Base-by-base conservation (phyloP, 306 rosid species). In the Hippophae rhamnoides region DNA sequence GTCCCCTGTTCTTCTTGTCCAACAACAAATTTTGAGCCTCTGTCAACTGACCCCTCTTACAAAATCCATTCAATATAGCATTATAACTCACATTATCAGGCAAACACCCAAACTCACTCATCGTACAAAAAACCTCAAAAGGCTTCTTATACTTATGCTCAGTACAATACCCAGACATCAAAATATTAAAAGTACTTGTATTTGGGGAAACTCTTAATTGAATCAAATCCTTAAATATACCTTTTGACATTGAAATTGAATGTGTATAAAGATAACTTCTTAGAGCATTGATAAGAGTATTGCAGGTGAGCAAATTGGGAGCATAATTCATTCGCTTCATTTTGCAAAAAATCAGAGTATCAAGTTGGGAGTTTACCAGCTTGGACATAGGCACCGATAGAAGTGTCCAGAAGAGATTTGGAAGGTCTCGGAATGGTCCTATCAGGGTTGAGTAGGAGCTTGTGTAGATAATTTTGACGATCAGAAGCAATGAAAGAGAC, bases 41-140 rank as follows among this genome's bases (percentile, higher is more conserved):
- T 1, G 10, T 43, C 68, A 92, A 63, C 53, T 69, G 87, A 0
- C 89, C 73, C 57, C 59, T 85, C 80, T 69, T 83, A 60, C 87
- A 85, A 31, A 87, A 48, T 42, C 76, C 85, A 72, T 78, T 73
- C 64, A 92, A 58, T 13, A 92, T 62, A 0, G 96, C 87, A 51
- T 90, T 90, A 59, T 81, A 90, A 51, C 81, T 85, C 52, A 90
- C 81, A 63, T 69, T 78, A 73, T 90, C 96, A 7, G 96, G 87
- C 2, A 7, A 13, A 18, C 96, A 90, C 0, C 76, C 78, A 62
- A 66, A 81, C 11, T 79, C 81, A 4, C 70, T 46, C 95, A 87
- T 90, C 41, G 42, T 71, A 46, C 58, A 67, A 57, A 79, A 50
- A 63, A 83, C 48, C 40, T 58, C 61, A 10, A 85, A 8, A 8